phyloP scores from a whole-genome alignment of 2,329 filamentous ascomycete species.

The Amauroascus verrucosus region DNA sequence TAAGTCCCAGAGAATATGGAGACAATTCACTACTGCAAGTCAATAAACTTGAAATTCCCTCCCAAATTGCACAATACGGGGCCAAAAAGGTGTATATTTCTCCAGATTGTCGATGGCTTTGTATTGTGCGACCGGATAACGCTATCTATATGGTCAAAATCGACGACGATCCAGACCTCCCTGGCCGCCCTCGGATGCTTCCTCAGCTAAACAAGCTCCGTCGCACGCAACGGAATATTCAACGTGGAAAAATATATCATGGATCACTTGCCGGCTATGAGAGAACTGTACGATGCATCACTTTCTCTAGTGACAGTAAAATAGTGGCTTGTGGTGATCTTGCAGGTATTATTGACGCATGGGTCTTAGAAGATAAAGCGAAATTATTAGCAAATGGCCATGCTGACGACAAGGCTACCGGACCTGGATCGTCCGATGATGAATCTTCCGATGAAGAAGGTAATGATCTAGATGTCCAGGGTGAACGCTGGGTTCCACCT shows the following conservation, averaged over 20 bases:
- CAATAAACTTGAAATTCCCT: slow-evolving; percentile 57
- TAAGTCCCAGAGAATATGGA: slow-evolving; percentile 45
- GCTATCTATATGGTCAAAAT: slow-evolving; percentile 47
- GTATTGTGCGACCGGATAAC: slow-evolving; percentile 49
- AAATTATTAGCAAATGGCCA: slow-evolving; percentile 28
- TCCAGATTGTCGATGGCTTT: slow-evolving; percentile 39
- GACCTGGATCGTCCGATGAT: neutral
- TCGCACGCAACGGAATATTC: slow-evolving; percentile 27
- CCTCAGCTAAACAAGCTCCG: slow-evolving; percentile 37
- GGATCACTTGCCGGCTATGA: slow-evolving; percentile 67
- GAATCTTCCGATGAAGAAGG: slow-evolving; percentile 39
- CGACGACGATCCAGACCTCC: slow-evolving; percentile 29
- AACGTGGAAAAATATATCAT: slow-evolving; percentile 43
- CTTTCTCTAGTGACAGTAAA: slow-evolving; percentile 71
- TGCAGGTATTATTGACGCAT: slow-evolving; percentile 77
- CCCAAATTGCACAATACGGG: slow-evolving; percentile 48
- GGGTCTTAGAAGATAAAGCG: slow-evolving; percentile 57
- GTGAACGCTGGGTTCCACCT: slow-evolving; percentile 65
- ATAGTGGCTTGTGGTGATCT: slow-evolving; percentile 72
- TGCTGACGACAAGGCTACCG: slow-evolving; percentile 22
- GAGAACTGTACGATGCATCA: slow-evolving; percentile 59
- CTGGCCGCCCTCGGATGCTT: slow-evolving; percentile 34
- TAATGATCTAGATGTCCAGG: slow-evolving; percentile 34
- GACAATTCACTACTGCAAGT: slow-evolving; percentile 56
- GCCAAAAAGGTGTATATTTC: slow-evolving; percentile 54